phyloP scores from a whole-genome alignment of 768 basidiomycete species.

The Pleurotus tuber-regium region DNA sequence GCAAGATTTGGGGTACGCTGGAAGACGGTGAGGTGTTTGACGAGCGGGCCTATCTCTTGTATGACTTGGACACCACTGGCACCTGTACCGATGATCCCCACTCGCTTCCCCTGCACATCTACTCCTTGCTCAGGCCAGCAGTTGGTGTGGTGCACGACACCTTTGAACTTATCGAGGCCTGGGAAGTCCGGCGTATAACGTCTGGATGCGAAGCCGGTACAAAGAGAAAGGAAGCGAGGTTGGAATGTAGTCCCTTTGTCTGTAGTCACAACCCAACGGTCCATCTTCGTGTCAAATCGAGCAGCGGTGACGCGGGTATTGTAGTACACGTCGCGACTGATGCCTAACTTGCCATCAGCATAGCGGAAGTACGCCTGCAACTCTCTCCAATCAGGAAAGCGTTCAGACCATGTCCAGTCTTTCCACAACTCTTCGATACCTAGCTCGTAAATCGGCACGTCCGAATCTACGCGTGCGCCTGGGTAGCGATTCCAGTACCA shows the following conservation, averaged over 20 bases:
- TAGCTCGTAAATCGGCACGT: conserved; percentile 1
- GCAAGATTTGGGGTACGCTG: conserved; percentile 42
- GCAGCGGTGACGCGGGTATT: conserved; percentile 21
- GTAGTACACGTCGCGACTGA: conserved; percentile 21
- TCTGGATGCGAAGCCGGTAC: conserved; percentile 23
- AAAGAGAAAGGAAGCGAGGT: conserved; percentile 21
- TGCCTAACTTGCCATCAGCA: conserved; percentile 23
- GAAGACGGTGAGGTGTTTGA: conserved; percentile 23
- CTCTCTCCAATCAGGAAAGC: neutral
- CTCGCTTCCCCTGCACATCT: conserved; percentile 20
- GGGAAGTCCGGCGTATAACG: conserved; percentile 18
- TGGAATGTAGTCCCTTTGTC: conserved; percentile 15
- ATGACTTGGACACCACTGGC: conserved; percentile 25
- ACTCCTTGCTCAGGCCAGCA: conserved; percentile 21
- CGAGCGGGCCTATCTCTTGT: conserved; percentile 20
- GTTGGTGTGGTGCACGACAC: conserved; percentile 21
- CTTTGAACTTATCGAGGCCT: conserved; percentile 23
- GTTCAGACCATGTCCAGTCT: conserved; percentile 1
- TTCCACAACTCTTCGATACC: conserved; percentile 8
- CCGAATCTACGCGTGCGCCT: conserved; percentile 7
- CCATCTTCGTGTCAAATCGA: conserved; percentile 15
- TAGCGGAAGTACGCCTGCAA: conserved; percentile 22
- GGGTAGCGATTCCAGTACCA: conserved; percentile 9
- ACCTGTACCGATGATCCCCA: conserved; percentile 26
- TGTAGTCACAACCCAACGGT: conserved; percentile 22